Evolutionary conservation across 345 rosid genomes (phyloP), one percentile per base, ranked within the genome.

Genomic region (Angophora floribunda): DNA sequence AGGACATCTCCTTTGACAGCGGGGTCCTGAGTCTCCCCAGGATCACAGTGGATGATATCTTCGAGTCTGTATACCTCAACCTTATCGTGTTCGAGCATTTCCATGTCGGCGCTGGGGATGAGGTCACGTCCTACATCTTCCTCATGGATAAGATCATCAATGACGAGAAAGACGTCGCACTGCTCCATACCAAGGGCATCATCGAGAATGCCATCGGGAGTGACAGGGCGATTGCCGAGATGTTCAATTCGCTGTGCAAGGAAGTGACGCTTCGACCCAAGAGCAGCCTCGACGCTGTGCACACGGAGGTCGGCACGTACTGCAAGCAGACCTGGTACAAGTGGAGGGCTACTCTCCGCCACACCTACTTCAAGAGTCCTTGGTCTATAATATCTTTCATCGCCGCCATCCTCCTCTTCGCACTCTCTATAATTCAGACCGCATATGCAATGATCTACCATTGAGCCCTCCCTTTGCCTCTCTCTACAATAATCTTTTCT

Each of bases 261-360:
- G 51, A 49, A 49, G 87, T 92, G 9, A 90, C 92, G 1, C 86
- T 91, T 3, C 95, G 93, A 16, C 92, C 93, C 1, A 75, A 91
- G 21, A 91, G 92, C 87, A 57, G 85, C 67, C 85, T 94, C 1
- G 86, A 88, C 26, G 47, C 44, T 14, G 90, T 94, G 45, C 91
- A 87, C 28, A 87, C 86, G 87, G 80, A 85, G 85, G 93, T 94
- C 28, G 92, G 84, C 75, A 88, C 85, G 3, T 91, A 91, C 86
- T 89, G 89, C 90, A 92, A 85, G 52, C 90, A 89, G 89, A 85
- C 92, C 16, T 91, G 93, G 92, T 90, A 93, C 51, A 91, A 86
- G 85, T 93, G 95, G 94, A 90, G 93, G 16, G 92, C 94, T 51
- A 92, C 92, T 87, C 91, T 93, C n/a, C 90, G 89, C 32, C 93